Evolutionary conservation across 306 rosid genomes (phyloP), one percentile per base, ranked within the genome.

Genomic region (Vigna unguiculata): DNA sequence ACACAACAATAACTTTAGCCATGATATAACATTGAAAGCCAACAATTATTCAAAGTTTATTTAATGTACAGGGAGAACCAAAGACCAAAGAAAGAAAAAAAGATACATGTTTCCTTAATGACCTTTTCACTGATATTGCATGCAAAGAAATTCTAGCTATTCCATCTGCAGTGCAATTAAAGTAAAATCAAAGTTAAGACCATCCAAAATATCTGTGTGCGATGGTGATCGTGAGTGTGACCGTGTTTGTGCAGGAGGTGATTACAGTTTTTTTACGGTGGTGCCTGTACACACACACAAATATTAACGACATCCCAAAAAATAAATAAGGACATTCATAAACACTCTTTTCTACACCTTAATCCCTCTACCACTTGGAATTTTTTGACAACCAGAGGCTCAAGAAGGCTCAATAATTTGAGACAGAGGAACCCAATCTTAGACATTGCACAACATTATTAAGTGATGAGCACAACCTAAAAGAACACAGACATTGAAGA

Each of bases 81-180:
- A n/a, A n/a, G n/a, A n/a, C n/a, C n/a, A n/a, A n/a, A n/a, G n/a
- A 74, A 68, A 80, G 59, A 55, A 72, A 24, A 72, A 82, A 46
- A 6, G 20, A 45, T 69, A 95, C 99, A 97, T 3, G 92, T 89
- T 90, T 95, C 97, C 88, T 82, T 92, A 73, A 95, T 89, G 58
- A 90, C 87, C 0, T 88, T 87, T 84, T 95, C 99, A 79, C 85
- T 89, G 64, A 95, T 92, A 73, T 92, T 83, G 90, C 99, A 95
- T 47, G 97, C 97, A 76, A 90, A 95, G 86, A 95, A 95, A 84
- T 95, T 95, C 99, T 97, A 95, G 89, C 99, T 95, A 84, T 92
- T 95, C 99, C 99, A 95, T 77, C 99, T 95, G 82, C 83, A 72
- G 12, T 43, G 1, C 25, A 67, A 67, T 43, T 3, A 66, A 66